phyloP scores from a whole-genome alignment of 2,329 filamentous ascomycete genomes.

The Colletotrichum sp. region DNA sequence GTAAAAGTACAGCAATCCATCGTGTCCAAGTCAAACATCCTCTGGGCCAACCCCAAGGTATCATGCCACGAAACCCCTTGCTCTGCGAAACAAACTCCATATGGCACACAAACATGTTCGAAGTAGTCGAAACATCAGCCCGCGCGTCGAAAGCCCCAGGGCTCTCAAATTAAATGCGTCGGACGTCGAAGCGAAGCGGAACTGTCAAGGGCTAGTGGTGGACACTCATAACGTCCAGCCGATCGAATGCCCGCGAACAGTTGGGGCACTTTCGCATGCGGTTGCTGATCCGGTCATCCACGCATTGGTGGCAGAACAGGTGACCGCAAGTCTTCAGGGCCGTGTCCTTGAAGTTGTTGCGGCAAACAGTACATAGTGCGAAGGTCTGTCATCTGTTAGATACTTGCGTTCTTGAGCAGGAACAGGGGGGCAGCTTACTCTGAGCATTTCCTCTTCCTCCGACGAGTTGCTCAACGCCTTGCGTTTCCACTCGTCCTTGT shows the following conservation, averaged over 20 bases:
- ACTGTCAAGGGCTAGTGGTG: constrained; percentile 44
- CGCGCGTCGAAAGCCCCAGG: background rate
- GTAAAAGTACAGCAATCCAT: constrained; percentile 23
- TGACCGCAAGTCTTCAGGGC: constrained; percentile 94
- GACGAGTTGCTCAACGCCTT: constrained; percentile 83
- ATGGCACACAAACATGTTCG: constrained; percentile 1
- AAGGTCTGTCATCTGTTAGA: constrained; percentile 38
- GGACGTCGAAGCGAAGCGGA: background rate
- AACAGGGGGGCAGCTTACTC: constrained; percentile 64
- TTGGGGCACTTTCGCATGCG: constrained; percentile 95
- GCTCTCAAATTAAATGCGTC: background rate
- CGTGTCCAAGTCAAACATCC: constrained; percentile 21
- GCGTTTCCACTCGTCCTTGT: constrained; percentile 83
- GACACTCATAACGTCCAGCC: constrained; percentile 83
- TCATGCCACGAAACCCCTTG: constrained; percentile 19
- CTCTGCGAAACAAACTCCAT: constrained; percentile 18
- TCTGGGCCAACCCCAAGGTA: constrained; percentile 18
- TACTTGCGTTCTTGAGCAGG: background rate
- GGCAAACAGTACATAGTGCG: constrained; percentile 86
- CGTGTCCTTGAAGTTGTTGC: constrained; percentile 92
- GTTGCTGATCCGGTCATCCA: constrained; percentile 87
- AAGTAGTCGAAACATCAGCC: background rate
- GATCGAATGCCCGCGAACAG: constrained; percentile 91
- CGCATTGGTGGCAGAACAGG: constrained; percentile 89
- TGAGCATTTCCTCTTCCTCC: constrained; percentile 82